A percentile compares a stretch with the other conserved stretches of the same genome.
Evolutionary conservation across 2,329 filamentous ascomycete genomes (phyloP).

Genomic region (Paramyrothecium roridum): DNA sequence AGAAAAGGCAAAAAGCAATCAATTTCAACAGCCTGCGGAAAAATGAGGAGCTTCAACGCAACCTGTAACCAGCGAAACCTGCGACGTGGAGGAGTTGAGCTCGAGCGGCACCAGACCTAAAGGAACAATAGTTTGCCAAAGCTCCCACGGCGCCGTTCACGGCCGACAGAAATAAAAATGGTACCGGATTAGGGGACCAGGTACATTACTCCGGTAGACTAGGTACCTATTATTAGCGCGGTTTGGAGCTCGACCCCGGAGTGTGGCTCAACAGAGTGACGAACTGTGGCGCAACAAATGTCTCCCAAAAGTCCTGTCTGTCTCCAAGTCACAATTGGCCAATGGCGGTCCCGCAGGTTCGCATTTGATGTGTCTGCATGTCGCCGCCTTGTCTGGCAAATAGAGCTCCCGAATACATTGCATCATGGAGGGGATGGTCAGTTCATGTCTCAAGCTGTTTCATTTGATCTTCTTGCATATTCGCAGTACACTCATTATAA

Average conservation of each 20-base stretch:
- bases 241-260: background rate
- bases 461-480: too few relatives aligned
- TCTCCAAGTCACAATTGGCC: background rate
- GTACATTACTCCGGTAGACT: too few relatives aligned
- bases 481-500: too few relatives aligned
- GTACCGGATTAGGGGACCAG: background rate
- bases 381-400: too few relatives aligned
- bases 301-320: too few relatives aligned
- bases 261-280: background rate
- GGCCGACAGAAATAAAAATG: background rate
- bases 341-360: background rate
- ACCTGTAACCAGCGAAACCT: background rate
- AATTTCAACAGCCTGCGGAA: background rate
- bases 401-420: too few relatives aligned
- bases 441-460: too few relatives aligned
- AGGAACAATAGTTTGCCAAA: too few relatives aligned
- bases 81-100: background rate
- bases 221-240: background rate
- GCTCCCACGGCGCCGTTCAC: background rate
- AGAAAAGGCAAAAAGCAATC: background rate
- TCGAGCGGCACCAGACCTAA: background rate
- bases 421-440: too few relatives aligned
- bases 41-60: background rate
- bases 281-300: slow-evolving; percentile 2
- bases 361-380: too few relatives aligned